Conservation (phyloP, 2,329 filamentous ascomycete species). For the Fusarium protoensiforme region DNA sequence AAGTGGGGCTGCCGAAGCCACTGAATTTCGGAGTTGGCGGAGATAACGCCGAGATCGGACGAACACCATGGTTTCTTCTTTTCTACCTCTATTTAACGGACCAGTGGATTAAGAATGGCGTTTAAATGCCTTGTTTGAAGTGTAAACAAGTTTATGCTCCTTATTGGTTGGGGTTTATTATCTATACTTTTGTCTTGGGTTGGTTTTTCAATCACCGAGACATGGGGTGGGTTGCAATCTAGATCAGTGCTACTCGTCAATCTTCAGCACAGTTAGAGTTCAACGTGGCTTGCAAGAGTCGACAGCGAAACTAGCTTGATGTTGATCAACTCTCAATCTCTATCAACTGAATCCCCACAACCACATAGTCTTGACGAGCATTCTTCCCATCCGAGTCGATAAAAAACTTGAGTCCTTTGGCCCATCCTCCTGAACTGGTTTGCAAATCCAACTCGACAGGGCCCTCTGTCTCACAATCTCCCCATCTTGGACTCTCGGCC, state of each 20-base stretch:
- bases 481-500: background rate
- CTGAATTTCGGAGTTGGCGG: background rate
- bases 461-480: background rate
- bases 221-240: background rate
- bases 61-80: background rate
- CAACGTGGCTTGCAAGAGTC: too few species aligned
- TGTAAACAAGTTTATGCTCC: background rate
- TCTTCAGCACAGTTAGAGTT: background rate
- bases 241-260: background rate
- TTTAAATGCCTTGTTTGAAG: background rate
- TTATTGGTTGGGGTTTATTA: background rate
- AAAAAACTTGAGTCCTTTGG: background rate
- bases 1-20: constrained; percentile 13
- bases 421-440: too few species aligned
- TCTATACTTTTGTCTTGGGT: background rate
- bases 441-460: background rate
- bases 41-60: background rate
- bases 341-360: background rate
- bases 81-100: background rate
- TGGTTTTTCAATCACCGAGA: rapidly evolving
- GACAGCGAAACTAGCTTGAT: too few species aligned
- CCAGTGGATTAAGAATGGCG: background rate
- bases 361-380: background rate
- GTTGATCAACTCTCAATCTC: background rate
- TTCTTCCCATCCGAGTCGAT: background rate